A percentile compares a stretch with the other conserved stretches of the same genome.
phyloP scores from a whole-genome alignment of 2,329 filamentous ascomycete species.

The Beauveria sp. region DNA sequence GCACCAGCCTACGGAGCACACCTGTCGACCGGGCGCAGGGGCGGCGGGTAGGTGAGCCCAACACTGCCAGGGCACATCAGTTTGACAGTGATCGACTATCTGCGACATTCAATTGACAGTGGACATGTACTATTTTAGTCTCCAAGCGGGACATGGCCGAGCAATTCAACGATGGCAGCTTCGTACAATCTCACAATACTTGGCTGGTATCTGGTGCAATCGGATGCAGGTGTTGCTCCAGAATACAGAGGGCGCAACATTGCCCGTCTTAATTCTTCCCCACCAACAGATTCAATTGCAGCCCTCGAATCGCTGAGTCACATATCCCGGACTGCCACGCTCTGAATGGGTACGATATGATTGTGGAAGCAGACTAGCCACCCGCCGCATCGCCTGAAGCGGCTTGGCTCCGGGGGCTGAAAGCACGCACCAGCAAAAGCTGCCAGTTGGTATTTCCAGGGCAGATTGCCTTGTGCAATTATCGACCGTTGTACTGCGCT shows the following conservation, averaged over 20 bases:
- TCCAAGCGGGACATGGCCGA: not conserved
- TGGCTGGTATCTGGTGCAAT: not conserved
- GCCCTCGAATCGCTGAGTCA: not conserved
- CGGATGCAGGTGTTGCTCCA: not conserved
- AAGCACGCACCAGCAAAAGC: not conserved
- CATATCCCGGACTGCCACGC: not conserved
- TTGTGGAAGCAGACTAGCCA: not conserved
- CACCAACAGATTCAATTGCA: not conserved
- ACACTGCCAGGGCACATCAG: not conserved
- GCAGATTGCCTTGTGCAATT: not conserved
- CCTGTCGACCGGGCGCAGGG: not conserved
- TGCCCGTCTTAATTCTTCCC: not conserved
- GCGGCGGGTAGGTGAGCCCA: not conserved
- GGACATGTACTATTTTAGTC: constrained; percentile 1
- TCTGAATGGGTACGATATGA: not conserved
- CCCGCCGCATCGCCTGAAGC: not conserved
- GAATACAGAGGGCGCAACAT: not conserved
- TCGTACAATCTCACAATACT: constrained; percentile 4
- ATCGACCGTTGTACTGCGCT: not conserved
- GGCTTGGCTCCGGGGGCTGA: constrained; percentile 2
- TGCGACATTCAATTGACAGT: not conserved
- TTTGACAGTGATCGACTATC: too few relatives aligned
- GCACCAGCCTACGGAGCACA: not conserved
- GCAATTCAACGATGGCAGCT: not conserved
- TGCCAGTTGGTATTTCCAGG: not conserved